phyloP scores from a whole-genome alignment of 1,284 basidiomycete species.

The Rhodotorula sp. region DNA sequence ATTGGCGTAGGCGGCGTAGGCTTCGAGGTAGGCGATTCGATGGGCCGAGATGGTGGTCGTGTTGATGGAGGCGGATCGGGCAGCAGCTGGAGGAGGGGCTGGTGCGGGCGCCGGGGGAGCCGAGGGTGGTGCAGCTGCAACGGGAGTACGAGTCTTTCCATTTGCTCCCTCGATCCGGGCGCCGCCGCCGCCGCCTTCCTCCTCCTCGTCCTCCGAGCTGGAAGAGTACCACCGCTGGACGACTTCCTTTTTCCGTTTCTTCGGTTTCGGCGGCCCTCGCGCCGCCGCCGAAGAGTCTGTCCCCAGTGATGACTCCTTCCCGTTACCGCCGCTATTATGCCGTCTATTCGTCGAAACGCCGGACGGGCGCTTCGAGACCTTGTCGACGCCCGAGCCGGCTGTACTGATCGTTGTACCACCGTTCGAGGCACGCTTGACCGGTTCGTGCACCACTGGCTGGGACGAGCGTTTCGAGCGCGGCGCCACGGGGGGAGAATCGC shows the following conservation, averaged over 20 bases:
- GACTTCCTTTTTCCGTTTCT: slow-evolving; percentile 18
- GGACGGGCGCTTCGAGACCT: not conserved
- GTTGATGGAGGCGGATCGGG: not conserved
- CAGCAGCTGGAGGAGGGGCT: not conserved
- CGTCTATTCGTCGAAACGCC: no score
- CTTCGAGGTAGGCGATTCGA: slow-evolving; percentile 5
- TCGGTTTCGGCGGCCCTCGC: not conserved
- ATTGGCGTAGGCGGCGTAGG: slow-evolving; percentile 19
- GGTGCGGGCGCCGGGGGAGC: not conserved
- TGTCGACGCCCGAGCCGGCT: not conserved
- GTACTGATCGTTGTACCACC: no score
- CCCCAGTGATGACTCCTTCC: not conserved
- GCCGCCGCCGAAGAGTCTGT: not conserved
- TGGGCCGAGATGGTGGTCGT: not conserved
- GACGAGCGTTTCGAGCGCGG: no score
- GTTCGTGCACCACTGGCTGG: no score
- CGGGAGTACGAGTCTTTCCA: not conserved
- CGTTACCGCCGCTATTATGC: no score
- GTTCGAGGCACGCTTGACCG: no score
- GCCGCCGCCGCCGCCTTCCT: not conserved
- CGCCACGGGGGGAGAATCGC: no score
- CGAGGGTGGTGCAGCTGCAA: not conserved
- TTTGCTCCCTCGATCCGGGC: not conserved
- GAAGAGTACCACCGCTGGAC: slow-evolving; percentile 37
- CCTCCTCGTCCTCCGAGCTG: slow-evolving; percentile 22